These are phyloP conservation scores for Cutaneotrichosporon curvatum DNA, from an alignment of 1,284 basidiomycete species.

Conservation along the genomic window DNA sequence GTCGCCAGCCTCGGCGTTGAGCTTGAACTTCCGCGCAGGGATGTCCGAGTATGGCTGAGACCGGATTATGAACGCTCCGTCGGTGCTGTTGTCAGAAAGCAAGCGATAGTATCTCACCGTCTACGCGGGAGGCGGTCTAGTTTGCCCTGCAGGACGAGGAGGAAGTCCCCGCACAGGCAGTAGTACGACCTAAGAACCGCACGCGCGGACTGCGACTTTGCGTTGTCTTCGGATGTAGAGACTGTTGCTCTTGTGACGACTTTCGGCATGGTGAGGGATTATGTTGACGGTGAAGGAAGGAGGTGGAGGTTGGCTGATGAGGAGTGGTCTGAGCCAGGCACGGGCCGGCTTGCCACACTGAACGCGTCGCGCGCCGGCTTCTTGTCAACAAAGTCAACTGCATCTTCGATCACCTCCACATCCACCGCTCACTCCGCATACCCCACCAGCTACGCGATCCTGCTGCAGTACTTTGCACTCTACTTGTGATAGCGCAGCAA, in stretches of 20 bases:
- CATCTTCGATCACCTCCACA: no score
- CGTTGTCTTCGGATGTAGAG: slow-evolving; percentile 43
- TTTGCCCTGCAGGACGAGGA: slow-evolving; percentile 44
- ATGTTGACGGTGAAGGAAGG: no score
- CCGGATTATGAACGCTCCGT: slow-evolving; percentile 41
- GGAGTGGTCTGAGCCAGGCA: no score
- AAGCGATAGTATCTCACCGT: slow-evolving; percentile 24
- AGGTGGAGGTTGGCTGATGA: no score
- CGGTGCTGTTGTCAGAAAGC: slow-evolving; percentile 25
- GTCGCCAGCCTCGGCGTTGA: slow-evolving; percentile 39
- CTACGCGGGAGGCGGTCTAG: slow-evolving; percentile 40
- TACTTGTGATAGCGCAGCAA: no score
- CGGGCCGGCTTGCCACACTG: no score
- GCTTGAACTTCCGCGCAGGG: slow-evolving; percentile 45
- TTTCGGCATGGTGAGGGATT: slow-evolving; percentile 51
- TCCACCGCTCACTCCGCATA: no score
- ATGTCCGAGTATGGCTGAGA: slow-evolving; percentile 23
- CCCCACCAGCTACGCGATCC: no score
- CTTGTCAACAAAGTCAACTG: no score
- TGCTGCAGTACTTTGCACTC: no score
- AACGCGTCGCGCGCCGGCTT: no score
- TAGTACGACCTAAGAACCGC: slow-evolving; percentile 46
- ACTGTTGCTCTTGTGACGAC: slow-evolving; percentile 40
- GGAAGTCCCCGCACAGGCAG: slow-evolving; percentile 47
- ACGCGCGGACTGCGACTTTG: slow-evolving; percentile 31